Conservation (phyloP, 495 filamentous ascomycete species). For the Aspergillus ostianus region DNA sequence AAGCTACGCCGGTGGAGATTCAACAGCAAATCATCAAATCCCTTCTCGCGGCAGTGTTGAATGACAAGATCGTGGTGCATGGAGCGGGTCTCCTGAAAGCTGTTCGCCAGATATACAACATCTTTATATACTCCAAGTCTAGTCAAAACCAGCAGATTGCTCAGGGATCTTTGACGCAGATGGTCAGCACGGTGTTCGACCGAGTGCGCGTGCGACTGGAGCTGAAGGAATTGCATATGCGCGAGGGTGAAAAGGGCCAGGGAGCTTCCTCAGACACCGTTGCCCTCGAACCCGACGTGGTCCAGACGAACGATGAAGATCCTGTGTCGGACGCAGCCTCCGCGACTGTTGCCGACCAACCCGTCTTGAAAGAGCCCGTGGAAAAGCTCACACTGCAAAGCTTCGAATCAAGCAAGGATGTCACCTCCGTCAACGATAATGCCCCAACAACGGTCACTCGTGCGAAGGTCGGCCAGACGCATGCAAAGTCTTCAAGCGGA, state of each 20-base stretch:
- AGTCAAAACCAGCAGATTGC: slow-evolving; percentile 93
- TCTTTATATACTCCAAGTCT: slow-evolving; percentile 90
- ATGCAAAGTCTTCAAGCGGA: slow-evolving; percentile 54
- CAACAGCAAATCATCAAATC: slow-evolving; percentile 99
- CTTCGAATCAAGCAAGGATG: slow-evolving; percentile 92
- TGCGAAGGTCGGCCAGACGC: slow-evolving; percentile 56
- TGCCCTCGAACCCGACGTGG: slow-evolving; percentile 37
- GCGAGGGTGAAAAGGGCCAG: slow-evolving; percentile 38
- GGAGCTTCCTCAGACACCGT: slow-evolving; percentile 32
- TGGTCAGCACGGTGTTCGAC: slow-evolving; percentile 98
- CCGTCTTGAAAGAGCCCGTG: slow-evolving; percentile 56
- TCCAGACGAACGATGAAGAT: slow-evolving; percentile 42
- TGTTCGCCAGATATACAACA: slow-evolving; percentile 98
- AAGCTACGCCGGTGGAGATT: slow-evolving; percentile 83
- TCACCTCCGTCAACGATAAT: slow-evolving; percentile 84
- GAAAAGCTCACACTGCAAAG: slow-evolving; percentile 93
- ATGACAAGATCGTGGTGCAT: slow-evolving; percentile 98
- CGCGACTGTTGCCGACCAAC: slow-evolving; percentile 50
- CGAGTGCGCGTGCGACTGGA: slow-evolving; percentile 82
- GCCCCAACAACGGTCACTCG: slow-evolving; percentile 90
- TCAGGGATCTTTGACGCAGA: slow-evolving; percentile 94
- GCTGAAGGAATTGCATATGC: slow-evolving; percentile 72
- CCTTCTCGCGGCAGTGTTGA: slow-evolving; percentile 88
- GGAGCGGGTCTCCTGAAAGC: slow-evolving; percentile 95
- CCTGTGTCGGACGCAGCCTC: slow-evolving; percentile 49